Base-by-base conservation (phyloP, 2,329 filamentous ascomycete genomes). In the Talaromyces verruculosus region DNA sequence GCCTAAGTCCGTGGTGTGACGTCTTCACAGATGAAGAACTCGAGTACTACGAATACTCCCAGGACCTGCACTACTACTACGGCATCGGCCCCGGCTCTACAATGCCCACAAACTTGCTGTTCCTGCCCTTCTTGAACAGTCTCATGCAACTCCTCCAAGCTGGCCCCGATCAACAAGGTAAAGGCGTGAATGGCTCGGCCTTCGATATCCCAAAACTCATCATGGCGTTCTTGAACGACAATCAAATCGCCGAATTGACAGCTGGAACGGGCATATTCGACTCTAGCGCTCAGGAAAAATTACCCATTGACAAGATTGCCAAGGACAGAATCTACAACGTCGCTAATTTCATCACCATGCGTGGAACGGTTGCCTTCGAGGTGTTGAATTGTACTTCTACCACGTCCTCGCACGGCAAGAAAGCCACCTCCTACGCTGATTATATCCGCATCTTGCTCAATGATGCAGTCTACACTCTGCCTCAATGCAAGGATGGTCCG, bases 31-130 rank as follows among this genome's bases (percentile, higher is more conserved):
- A 88, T 39, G 79, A 85, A 2, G 89, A 91, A 73, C 81, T 89
- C 64, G 78, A 83, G 35, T 77, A 84, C 69, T 91, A 90, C 69
- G 87, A 90, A 71, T 91, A 91, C 73, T 81, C 83, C 1, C 87
- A 91, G 69, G 88, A 91, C 71, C 76, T 91, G 45, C 84, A 87
- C 35, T 91, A 91, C 75, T 90, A 86, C 77, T 89, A 90, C 71
- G 87, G 87, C 11, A 80, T 83, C 1, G 88, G 88, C 0, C 85
- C 86, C 0, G 87, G 85, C 1, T 81, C 82, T 13, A 61, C 63
- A 45, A 67, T 1, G 77, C 82, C 39, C 78, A 87, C 22, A 7
- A 79, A 81, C 41, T 84, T 83, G 65, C 84, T 88, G 79, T 87
- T 90, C 86, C 81, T 87, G 11, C 87, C 88, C 0, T 85, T 87